Conservation (phyloP, 441 rosid genomes). For the Gossypium gossypioides region DNA sequence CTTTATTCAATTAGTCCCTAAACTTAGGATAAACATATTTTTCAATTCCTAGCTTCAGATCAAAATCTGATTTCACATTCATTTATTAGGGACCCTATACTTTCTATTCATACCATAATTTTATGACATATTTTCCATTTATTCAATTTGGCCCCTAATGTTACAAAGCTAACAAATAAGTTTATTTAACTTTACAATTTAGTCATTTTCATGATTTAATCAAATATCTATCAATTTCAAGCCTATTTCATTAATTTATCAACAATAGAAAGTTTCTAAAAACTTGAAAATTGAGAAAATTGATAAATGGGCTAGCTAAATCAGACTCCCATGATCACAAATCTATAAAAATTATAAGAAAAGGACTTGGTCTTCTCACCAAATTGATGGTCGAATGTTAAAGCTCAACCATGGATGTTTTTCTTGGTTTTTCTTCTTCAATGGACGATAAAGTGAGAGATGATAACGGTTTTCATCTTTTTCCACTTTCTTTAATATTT, state of each 20-base stretch:
- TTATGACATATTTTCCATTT: too few species aligned
- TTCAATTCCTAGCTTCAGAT: not conserved
- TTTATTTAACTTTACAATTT: not conserved
- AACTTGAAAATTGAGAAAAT: not conserved
- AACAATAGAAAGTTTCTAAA: not conserved
- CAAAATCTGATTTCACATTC: not conserved
- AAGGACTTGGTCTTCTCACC: too few species aligned
- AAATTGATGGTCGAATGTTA: not conserved
- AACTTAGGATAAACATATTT: too few species aligned
- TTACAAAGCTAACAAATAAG: not conserved
- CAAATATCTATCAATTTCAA: too few species aligned
- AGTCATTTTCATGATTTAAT: not conserved
- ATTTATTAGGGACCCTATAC: too few species aligned
- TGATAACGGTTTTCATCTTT: too few species aligned
- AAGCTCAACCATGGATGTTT: too few species aligned
- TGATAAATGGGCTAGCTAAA: not conserved
- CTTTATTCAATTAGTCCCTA: not conserved
- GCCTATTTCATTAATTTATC: not conserved
- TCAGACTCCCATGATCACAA: not conserved
- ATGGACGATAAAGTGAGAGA: too few species aligned
- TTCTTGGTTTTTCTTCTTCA: too few species aligned
- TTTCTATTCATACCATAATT: not conserved
- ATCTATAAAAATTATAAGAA: too few species aligned
- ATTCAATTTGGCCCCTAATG: not conserved
- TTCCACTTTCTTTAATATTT: too few species aligned